These are phyloP conservation scores for Trematosphaeria pertusa DNA, from an alignment of 2,329 filamentous ascomycete species.

Conservation along the genomic window DNA sequence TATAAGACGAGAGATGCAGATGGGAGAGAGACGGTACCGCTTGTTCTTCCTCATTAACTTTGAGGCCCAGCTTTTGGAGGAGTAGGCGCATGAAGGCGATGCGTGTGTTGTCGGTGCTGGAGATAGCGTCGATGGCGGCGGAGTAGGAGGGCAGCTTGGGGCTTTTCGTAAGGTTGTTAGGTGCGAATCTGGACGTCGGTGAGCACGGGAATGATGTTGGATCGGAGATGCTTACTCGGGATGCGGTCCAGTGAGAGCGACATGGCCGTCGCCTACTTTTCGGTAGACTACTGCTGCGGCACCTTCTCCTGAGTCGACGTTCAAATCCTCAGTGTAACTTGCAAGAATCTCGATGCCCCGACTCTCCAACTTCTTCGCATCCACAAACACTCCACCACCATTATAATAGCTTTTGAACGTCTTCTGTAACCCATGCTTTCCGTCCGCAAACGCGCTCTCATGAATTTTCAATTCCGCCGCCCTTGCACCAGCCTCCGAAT, in stretches of 20 bases:
- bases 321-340: conserved; percentile 75
- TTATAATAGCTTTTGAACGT: conserved; percentile 86
- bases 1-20: conserved; percentile 78
- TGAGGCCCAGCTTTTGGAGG: conserved; percentile 80
- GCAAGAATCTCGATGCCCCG: conserved; percentile 81
- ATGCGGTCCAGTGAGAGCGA: conserved; percentile 84
- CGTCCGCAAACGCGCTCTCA: conserved; percentile 62
- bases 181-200: conserved; percentile 71
- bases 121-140: conserved; percentile 71
- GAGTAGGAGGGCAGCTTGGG: conserved; percentile 73
- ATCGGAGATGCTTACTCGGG: conserved; percentile 72
- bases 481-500: conserved; percentile 82
- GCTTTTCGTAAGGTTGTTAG: conserved; percentile 75
- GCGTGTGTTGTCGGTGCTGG: conserved; percentile 72
- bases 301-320: conserved; percentile 76
- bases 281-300: conserved; percentile 84
- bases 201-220: conserved; percentile 15
- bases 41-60: conserved; percentile 72
- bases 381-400: conserved; percentile 90
- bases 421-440: conserved; percentile 60
- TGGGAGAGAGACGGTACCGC: conserved; percentile 80
- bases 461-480: conserved; percentile 72
- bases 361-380: conserved; percentile 68
- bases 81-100: conserved; percentile 80
- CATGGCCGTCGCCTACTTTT: conserved; percentile 79